Evolutionary conservation across 2,329 filamentous ascomycete genomes (phyloP).

Genomic region (Shiraia sp.): DNA sequence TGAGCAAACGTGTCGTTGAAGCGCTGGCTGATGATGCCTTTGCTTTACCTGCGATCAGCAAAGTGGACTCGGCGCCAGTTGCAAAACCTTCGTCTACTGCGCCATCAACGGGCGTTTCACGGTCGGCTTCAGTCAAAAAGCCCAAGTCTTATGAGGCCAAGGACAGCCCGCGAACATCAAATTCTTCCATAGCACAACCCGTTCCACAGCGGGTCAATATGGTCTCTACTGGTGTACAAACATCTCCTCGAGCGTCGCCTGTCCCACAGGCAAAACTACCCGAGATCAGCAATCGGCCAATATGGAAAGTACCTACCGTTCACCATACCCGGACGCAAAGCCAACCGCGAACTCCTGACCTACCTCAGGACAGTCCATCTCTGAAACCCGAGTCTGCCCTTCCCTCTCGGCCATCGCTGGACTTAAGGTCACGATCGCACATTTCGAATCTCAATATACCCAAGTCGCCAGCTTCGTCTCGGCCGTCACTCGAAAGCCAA

Average conservation of each 20-base stretch:
- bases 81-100: constrained; percentile 34
- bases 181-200: constrained; percentile 46
- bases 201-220: constrained; percentile 56
- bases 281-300: constrained; percentile 50
- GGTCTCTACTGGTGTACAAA: constrained; percentile 82
- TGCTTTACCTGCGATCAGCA: constrained; percentile 50
- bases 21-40: constrained; percentile 87
- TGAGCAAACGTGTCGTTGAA: constrained; percentile 71
- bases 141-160: constrained; percentile 23
- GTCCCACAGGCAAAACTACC: constrained; percentile 38
- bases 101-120: constrained; percentile 34
- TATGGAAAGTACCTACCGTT: constrained; percentile 59
- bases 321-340: constrained; percentile 53
- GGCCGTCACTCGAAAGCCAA: constrained; percentile 72
- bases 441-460: constrained; percentile 53
- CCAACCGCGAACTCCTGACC: constrained; percentile 52
- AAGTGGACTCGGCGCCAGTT: constrained; percentile 32
- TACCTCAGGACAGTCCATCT: constrained; percentile 40
- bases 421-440: constrained; percentile 56
- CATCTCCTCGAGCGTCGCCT: constrained; percentile 57
- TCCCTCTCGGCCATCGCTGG: constrained; percentile 47
- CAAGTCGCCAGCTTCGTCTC: constrained; percentile 60
- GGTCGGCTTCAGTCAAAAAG: constrained; percentile 39
- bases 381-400: constrained; percentile 45
- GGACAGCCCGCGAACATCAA: constrained; percentile 30